Evolutionary conservation across 2,329 filamentous ascomycete species (phyloP).

Genomic region (Aureobasidium sp.): DNA sequence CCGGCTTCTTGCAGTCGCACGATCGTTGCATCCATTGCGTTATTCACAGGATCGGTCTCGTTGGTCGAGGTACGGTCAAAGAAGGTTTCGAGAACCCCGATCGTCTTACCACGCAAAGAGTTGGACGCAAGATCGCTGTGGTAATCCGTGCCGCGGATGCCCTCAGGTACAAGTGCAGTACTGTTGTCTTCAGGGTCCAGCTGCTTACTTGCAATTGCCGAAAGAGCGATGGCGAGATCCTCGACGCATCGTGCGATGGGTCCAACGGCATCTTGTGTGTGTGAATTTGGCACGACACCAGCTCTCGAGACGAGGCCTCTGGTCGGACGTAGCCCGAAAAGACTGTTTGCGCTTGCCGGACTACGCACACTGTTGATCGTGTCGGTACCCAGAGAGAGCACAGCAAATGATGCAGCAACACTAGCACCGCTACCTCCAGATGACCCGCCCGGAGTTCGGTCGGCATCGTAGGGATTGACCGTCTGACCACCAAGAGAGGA

Average conservation of each 20-base stretch:
- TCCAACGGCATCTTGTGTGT: slow-evolving; percentile 28
- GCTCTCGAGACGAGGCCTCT: slow-evolving; percentile 26
- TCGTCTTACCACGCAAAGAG: slow-evolving; percentile 35
- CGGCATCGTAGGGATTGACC: slow-evolving; percentile 57
- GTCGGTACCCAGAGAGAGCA: slow-evolving; percentile 38
- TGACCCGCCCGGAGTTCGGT: slow-evolving; percentile 58
- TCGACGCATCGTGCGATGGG: slow-evolving; percentile 27
- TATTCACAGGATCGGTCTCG: slow-evolving; percentile 54
- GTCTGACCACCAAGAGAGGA: slow-evolving; percentile 60
- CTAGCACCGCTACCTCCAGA: slow-evolving; percentile 58
- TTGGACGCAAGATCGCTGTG: slow-evolving; percentile 31
- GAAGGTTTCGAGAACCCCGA: slow-evolving; percentile 51
- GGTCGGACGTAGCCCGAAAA: slow-evolving; percentile 53
- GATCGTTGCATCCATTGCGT: slow-evolving; percentile 45
- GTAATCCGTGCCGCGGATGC: slow-evolving; percentile 42
- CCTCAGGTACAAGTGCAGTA: slow-evolving; percentile 43
- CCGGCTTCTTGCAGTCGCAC: slow-evolving; percentile 41
- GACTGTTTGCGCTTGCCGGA: slow-evolving; percentile 54
- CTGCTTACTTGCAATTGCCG: slow-evolving; percentile 41
- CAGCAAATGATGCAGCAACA: slow-evolving; percentile 50
- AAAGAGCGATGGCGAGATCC: slow-evolving; percentile 28
- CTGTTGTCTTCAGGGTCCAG: slow-evolving; percentile 47
- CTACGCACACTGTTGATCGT: slow-evolving; percentile 54
- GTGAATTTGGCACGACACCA: slow-evolving; percentile 28
- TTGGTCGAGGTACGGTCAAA: slow-evolving; percentile 46